Conservation (phyloP, 2,329 filamentous ascomycete genomes). For the Alternaria ethzedia region DNA sequence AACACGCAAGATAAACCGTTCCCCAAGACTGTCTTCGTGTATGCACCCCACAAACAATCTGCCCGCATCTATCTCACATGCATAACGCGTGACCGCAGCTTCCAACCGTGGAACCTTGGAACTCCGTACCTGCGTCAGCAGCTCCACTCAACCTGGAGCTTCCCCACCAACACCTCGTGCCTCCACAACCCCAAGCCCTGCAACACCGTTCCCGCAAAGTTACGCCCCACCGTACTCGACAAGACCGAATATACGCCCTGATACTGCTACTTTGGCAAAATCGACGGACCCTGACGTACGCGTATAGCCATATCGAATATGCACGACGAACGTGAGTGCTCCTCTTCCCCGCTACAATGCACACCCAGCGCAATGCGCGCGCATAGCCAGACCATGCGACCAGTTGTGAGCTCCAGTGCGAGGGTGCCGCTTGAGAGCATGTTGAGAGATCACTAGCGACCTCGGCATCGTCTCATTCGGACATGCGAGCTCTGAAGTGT, state of each 20-base stretch:
- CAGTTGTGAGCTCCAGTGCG: too few species aligned
- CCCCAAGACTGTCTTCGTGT: background rate
- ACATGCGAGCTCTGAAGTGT: background rate
- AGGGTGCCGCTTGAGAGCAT: background rate
- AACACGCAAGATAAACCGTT: background rate
- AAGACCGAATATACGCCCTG: background rate
- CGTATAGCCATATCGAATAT: slow-evolving; percentile 23
- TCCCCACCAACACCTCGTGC: slow-evolving; percentile 3
- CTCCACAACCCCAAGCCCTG: slow-evolving; percentile 5
- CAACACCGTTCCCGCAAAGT: background rate
- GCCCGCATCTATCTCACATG: background rate
- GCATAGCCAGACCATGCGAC: background rate
- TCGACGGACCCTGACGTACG: background rate
- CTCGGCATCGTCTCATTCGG: background rate
- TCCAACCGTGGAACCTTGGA: slow-evolving; percentile 2
- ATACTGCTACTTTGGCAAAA: background rate
- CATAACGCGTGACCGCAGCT: background rate
- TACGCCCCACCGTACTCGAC: background rate
- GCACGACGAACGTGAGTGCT: slow-evolving; percentile 48
- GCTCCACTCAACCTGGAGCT: background rate
- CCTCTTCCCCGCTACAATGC: slow-evolving; percentile 6
- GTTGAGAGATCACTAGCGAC: background rate
- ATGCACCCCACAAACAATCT: slow-evolving; percentile 7
- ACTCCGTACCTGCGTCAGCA: background rate
- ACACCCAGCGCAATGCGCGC: background rate